phyloP scores from a whole-genome alignment of 306 rosid species.

The Mimosa bimucronata region DNA sequence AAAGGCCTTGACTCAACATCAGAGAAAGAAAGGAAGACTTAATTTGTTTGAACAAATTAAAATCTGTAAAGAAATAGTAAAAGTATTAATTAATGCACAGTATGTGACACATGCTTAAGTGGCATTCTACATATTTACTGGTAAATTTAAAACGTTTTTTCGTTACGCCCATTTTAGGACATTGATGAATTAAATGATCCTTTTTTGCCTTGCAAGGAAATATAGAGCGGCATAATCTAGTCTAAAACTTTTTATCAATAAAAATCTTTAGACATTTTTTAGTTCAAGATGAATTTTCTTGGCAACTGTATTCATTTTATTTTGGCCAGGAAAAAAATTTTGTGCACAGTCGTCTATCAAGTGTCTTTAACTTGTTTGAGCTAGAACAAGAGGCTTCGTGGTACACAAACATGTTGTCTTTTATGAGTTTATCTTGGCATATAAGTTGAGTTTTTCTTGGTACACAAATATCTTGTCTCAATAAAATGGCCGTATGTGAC shows the following conservation, averaged over 20 bases:
- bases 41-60: background rate
- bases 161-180: background rate
- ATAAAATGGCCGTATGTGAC: background rate
- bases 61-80: background rate
- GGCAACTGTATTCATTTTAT: background rate
- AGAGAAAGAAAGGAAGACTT: background rate
- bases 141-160: background rate
- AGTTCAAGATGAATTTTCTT: background rate
- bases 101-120: conserved; percentile 1
- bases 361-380: background rate
- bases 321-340: background rate
- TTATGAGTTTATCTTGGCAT: background rate
- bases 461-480: conserved; percentile 6
- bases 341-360: background rate
- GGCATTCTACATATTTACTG: background rate
- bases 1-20: background rate
- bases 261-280: background rate
- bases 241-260: background rate
- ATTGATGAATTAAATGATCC: background rate
- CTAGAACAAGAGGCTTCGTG: background rate
- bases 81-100: background rate
- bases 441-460: no score
- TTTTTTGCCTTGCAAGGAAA: background rate
- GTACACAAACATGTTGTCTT: background rate
- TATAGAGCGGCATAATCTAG: background rate